Conservation (phyloP, 345 rosid genomes). For the Cardamine occulta region DNA sequence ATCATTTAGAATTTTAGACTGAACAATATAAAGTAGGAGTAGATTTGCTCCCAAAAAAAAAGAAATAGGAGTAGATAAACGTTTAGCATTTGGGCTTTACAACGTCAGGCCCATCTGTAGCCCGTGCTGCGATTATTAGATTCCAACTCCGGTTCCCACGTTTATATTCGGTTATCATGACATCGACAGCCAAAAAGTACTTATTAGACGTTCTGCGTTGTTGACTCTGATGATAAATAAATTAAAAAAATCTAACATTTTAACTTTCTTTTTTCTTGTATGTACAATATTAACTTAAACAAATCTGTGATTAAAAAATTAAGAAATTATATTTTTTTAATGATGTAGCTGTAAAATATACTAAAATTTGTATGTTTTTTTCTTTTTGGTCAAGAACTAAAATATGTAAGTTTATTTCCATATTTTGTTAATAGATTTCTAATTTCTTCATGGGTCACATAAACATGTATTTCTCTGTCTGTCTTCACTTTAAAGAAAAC, state of each 20-base stretch:
- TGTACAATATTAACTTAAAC: background rate
- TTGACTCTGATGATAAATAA: background rate
- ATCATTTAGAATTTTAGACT: background rate
- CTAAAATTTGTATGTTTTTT: background rate
- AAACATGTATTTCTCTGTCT: background rate
- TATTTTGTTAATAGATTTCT: background rate
- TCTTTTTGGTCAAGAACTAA: background rate
- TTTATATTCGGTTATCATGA: conserved; percentile 13
- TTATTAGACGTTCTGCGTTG: background rate
- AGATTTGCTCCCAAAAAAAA: no score
- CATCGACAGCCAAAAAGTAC: background rate
- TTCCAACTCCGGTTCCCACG: conserved; percentile 7
- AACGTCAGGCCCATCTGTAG: background rate
- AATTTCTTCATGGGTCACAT: background rate
- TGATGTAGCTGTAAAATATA: no score
- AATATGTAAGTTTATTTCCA: background rate
- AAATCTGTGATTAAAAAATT: background rate
- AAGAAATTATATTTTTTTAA: background rate
- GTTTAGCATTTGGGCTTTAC: conserved; percentile 4
- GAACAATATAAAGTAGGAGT: background rate
- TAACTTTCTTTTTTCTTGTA: background rate
- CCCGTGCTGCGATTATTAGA: background rate
- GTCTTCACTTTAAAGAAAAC: background rate
- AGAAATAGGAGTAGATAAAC: background rate
- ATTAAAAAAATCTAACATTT: background rate